Evolutionary conservation across 2,329 filamentous ascomycete species (phyloP).

Genomic region (Colletotrichum somersetense): DNA sequence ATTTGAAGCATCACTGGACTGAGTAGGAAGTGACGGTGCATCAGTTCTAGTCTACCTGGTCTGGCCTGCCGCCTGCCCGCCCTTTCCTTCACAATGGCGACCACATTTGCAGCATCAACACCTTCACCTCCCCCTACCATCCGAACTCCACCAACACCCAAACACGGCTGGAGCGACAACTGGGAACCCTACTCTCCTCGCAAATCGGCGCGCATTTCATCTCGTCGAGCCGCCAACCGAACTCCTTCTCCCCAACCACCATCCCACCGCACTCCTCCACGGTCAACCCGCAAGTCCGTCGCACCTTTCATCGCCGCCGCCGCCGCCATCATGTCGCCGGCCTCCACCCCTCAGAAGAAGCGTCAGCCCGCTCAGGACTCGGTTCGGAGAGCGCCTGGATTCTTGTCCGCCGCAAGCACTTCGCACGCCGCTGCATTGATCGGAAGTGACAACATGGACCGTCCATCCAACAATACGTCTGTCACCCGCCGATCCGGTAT

Average conservation of each 20-base stretch:
- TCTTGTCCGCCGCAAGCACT: conserved; percentile 59
- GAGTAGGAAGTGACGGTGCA: conserved; percentile 31
- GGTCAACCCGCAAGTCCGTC: conserved; percentile 50
- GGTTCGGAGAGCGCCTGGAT: conserved; percentile 61
- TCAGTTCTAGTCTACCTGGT: conserved; percentile 8
- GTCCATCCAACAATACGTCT: conserved; percentile 41
- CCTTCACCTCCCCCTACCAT: conserved; percentile 71
- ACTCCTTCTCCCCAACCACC: conserved; percentile 66
- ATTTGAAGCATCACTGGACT: background rate
- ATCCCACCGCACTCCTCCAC: conserved; percentile 53
- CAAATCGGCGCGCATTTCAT: conserved; percentile 75
- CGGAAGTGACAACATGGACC: conserved; percentile 49
- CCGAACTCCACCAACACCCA: conserved; percentile 77
- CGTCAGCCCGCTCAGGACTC: conserved; percentile 60
- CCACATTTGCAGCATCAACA: conserved; percentile 59
- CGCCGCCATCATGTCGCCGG: conserved; percentile 47
- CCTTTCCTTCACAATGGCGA: conserved; percentile 38
- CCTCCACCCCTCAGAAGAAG: conserved; percentile 58
- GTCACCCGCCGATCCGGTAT: conserved; percentile 61
- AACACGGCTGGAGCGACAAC: conserved; percentile 74
- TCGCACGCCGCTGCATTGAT: conserved; percentile 59
- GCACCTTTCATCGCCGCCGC: conserved; percentile 44
- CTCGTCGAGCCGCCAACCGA: conserved; percentile 63
- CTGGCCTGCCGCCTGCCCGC: conserved; percentile 23
- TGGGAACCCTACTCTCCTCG: conserved; percentile 81